Percentiles rank a stretch among this genome's conserved stretches.
Conservation (phyloP, 306 rosid species). For the Fagus crenata region DNA sequence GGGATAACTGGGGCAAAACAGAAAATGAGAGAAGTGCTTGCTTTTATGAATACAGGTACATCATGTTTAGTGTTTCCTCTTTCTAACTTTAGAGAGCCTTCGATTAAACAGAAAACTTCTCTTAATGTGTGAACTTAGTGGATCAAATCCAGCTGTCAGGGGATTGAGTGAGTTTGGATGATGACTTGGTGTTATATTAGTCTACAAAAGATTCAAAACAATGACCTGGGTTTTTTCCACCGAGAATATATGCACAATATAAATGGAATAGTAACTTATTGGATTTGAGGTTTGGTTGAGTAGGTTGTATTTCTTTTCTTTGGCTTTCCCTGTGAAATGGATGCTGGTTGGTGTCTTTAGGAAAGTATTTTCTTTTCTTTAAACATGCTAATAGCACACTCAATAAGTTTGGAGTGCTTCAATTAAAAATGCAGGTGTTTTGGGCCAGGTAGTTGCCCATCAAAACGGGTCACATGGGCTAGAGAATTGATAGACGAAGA, state of each 20-base stretch:
- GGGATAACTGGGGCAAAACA: conserved; percentile 81
- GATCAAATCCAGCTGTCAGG: background rate
- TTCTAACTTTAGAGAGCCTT: conserved; percentile 20
- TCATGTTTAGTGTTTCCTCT: conserved; percentile 11
- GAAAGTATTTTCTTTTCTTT: background rate
- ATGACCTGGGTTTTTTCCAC: background rate
- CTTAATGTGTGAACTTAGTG: background rate
- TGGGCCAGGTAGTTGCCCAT: conserved; percentile 68
- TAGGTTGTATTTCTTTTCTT: background rate
- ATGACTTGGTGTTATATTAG: background rate
- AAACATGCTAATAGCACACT: background rate
- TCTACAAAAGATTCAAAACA: background rate
- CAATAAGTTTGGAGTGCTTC: conserved; percentile 15
- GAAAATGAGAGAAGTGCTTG: conserved; percentile 79
- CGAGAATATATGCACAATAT: background rate
- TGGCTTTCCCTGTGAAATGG: background rate
- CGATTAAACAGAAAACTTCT: background rate
- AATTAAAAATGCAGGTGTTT: conserved; percentile 57
- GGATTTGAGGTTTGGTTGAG: background rate
- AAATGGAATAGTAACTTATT: background rate
- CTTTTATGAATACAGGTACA: conserved; percentile 79
- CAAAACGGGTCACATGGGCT: conserved; percentile 66
- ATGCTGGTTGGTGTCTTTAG: background rate
- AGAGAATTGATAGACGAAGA: conserved; percentile 61
- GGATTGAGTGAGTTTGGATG: background rate